Evolutionary conservation across 1,139 yeast species (phyloP).

Genomic region (Kodamaea arcana): DNA sequence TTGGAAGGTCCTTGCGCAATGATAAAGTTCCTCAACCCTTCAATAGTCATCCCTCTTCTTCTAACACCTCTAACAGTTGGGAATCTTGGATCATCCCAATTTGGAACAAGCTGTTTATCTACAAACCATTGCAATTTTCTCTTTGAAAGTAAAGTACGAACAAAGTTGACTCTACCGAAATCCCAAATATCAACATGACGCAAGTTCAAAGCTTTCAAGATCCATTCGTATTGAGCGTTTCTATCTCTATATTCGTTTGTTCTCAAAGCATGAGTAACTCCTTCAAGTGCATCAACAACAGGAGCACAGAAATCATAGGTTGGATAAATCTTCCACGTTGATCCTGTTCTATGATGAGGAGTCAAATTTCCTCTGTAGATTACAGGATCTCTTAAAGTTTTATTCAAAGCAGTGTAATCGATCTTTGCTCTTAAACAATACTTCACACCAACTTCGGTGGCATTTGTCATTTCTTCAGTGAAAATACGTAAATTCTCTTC

Average conservation of each 20-base stretch:
- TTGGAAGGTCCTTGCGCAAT: constrained; percentile 96
- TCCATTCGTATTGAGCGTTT: constrained; percentile 97
- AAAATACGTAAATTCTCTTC: constrained; percentile 86
- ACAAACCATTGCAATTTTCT: constrained; percentile 98
- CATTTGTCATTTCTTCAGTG: constrained; percentile 86
- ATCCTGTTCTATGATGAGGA: constrained; percentile 95
- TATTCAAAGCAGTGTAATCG: constrained; percentile 83
- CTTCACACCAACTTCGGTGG: constrained; percentile 84
- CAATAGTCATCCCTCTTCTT: constrained; percentile 99
- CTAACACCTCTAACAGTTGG: constrained; percentile 98
- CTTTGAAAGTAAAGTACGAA: constrained; percentile 89
- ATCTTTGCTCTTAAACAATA: constrained; percentile 95
- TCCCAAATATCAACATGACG: constrained; percentile 97
- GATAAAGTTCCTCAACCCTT: constrained; percentile 89
- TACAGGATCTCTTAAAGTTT: constrained; percentile 94
- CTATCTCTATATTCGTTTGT: constrained; percentile 98
- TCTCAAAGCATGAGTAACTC: constrained; percentile 95
- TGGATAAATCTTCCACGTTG: constrained; percentile 91
- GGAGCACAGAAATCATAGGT: constrained; percentile 98
- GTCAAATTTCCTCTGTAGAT: constrained; percentile 93
- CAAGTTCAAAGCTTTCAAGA: constrained; percentile 70
- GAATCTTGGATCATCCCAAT: constrained; percentile 99
- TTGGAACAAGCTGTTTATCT: constrained; percentile 75
- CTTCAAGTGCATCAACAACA: constrained; percentile 88
- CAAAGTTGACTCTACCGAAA: constrained; percentile 93